These are phyloP conservation scores for Deinandra increscens DNA, from an alignment of 129 eudicot species.

Conservation along the genomic window DNA sequence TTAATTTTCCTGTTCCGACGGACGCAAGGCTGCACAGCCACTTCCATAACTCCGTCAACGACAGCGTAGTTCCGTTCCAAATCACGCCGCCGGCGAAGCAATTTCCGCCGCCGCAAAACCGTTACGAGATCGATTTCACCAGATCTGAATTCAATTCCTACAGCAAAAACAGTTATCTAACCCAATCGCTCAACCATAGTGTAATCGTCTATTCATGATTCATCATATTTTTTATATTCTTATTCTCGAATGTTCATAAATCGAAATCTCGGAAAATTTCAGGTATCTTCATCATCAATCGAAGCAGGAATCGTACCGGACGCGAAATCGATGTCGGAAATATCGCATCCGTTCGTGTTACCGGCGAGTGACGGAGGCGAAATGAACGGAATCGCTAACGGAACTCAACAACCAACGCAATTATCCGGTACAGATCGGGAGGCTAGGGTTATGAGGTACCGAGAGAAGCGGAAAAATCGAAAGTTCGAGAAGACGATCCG, in stretches of 20 bases:
- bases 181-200: constrained; percentile 55
- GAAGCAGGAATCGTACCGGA: constrained; percentile 88
- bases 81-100: constrained; percentile 19
- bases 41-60: constrained; percentile 34
- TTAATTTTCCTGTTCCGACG: constrained; percentile 43
- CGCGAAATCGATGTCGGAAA: constrained; percentile 60
- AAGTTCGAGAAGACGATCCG: constrained; percentile 85
- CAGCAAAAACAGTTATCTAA: constrained; percentile 40
- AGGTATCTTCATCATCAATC: constrained; percentile 75
- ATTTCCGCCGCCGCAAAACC: constrained; percentile 22
- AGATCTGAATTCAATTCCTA: constrained; percentile 44
- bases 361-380: constrained; percentile 23
- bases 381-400: constrained; percentile 28
- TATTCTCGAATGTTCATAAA: constrained; percentile 14
- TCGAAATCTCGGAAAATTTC: constrained; percentile 18
- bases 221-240: too few relatives aligned
- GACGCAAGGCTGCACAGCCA: constrained; percentile 28
- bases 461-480: constrained; percentile 82
- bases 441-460: constrained; percentile 83
- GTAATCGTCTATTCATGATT: constrained; percentile 32
- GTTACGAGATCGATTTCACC: constrained; percentile 69
- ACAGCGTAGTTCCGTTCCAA: constrained; percentile 78
- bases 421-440: constrained; percentile 54
- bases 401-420: constrained; percentile 24
- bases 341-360: constrained; percentile 47